Evolutionary conservation across 768 basidiomycete genomes (phyloP).

Genomic region (Hypholoma fasciculare): DNA sequence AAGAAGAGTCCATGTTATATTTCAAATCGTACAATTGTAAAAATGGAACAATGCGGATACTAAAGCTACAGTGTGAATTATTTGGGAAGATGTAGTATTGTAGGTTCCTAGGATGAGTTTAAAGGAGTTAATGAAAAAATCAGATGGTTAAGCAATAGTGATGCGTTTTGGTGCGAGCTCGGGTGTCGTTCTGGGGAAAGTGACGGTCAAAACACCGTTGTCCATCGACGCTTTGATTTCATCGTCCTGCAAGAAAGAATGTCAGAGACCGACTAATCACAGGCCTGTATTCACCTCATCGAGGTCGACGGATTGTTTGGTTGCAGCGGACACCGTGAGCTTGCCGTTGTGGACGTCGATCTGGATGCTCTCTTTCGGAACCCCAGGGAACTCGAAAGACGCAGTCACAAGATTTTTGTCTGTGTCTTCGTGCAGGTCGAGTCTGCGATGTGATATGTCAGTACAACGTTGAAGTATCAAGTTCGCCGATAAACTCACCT

Average conservation of each 20-base stretch:
- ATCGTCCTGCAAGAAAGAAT: background rate
- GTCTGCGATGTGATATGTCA: background rate
- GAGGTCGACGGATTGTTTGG: constrained; percentile 27
- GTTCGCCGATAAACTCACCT: too few species aligned
- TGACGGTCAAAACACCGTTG: background rate
- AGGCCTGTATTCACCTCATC: constrained; percentile 21
- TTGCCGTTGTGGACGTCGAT: constrained; percentile 52
- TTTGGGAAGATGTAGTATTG: too few species aligned
- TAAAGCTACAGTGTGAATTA: too few species aligned
- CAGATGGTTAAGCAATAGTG: too few species aligned
- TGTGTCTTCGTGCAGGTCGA: constrained; percentile 42
- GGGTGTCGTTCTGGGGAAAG: background rate
- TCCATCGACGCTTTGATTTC: constrained; percentile 1
- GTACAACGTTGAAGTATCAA: too few species aligned
- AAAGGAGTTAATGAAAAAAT: too few species aligned
- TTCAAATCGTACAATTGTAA: too few species aligned
- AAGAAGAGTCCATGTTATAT: too few species aligned
- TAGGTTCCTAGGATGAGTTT: too few species aligned
- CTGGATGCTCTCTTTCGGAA: constrained; percentile 48
- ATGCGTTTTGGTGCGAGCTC: background rate
- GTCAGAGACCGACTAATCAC: too few species aligned
- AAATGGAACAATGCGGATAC: too few species aligned
- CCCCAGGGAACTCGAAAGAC: constrained; percentile 59
- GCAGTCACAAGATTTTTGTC: constrained; percentile 51
- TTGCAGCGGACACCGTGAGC: constrained; percentile 54